Conservation (phyloP, 2,329 filamentous ascomycete genomes). For the Colletotrichum sp. region DNA sequence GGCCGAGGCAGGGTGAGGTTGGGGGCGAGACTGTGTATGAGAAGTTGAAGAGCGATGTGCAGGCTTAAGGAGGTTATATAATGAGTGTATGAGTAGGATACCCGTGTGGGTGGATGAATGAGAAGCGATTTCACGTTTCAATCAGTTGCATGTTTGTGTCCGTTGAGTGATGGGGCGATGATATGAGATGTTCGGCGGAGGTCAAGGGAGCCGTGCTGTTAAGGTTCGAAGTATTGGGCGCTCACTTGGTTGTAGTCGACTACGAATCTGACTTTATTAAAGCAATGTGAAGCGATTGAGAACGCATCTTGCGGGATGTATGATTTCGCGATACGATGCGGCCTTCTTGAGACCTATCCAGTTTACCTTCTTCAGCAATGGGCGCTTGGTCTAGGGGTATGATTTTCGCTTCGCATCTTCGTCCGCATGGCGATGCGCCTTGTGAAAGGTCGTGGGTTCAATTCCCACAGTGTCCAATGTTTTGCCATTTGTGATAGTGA, state of each 20-base stretch:
- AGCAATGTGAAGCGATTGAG: fast-evolving
- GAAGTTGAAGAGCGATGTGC: constrained; percentile 27
- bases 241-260: too few species aligned
- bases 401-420: constrained; percentile 20
- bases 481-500: not conserved
- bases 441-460: constrained; percentile 23
- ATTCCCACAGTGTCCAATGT: constrained; percentile 15
- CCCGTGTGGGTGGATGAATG: not conserved
- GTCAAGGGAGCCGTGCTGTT: too few species aligned
- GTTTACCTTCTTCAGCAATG: not conserved
- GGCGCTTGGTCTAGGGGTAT: constrained; percentile 23
- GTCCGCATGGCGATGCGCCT: fast-evolving
- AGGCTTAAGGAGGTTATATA: not conserved
- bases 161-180: too few species aligned
- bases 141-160: not conserved
- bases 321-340: not conserved
- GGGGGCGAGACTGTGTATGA: constrained; percentile 34
- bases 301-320: fast-evolving
- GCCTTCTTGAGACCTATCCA: not conserved
- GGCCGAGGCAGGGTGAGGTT: constrained; percentile 29
- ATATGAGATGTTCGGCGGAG: too few species aligned
- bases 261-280: fast-evolving
- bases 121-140: not conserved
- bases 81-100: constrained; percentile 9
- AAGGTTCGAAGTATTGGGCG: too few species aligned